These are phyloP conservation scores for Vigna unguiculata DNA, from an alignment of 306 rosid species.

Conservation along the genomic window DNA sequence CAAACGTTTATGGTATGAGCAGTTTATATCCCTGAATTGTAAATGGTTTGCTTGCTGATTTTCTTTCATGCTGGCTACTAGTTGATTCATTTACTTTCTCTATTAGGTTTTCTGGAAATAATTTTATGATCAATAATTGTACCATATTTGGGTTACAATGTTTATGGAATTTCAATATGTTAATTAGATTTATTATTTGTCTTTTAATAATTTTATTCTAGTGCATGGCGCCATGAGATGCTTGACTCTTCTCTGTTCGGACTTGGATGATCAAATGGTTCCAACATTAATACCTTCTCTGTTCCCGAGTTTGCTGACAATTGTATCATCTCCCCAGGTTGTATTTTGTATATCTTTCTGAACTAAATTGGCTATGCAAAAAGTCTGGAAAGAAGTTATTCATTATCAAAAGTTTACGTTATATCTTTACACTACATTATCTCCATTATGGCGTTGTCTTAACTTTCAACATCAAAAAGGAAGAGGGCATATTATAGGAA, in stretches of 20 bases:
- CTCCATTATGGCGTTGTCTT: not conserved
- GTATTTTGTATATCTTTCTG: constrained; percentile 24
- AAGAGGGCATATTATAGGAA: constrained; percentile 2
- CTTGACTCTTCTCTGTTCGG: constrained; percentile 86
- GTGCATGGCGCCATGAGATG: constrained; percentile 97
- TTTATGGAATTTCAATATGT: constrained; percentile 40
- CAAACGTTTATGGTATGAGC: constrained; percentile 6
- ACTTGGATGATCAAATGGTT: constrained; percentile 86
- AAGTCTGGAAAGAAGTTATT: not conserved
- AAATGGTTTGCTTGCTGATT: constrained; percentile 18
- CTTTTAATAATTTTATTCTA: constrained; percentile 44
- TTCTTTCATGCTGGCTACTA: constrained; percentile 26
- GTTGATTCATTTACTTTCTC: constrained; percentile 29
- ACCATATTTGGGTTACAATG: constrained; percentile 15
- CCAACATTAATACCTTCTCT: constrained; percentile 77
- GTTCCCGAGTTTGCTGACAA: constrained; percentile 82
- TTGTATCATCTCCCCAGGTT: constrained; percentile 90
- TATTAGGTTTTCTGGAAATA: constrained; percentile 23
- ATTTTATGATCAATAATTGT: constrained; percentile 16
- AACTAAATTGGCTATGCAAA: not conserved
- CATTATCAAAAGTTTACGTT: not conserved
- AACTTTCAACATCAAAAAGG: not conserved
- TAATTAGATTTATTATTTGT: constrained; percentile 31
- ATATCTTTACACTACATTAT: constrained; percentile 22
- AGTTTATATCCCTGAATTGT: constrained; percentile 2